Evolutionary conservation across 192 early-diverging fungal genomes (phyloP), one percentile per base, ranked within the genome.

Genomic region (Coemansia sp.): DNA sequence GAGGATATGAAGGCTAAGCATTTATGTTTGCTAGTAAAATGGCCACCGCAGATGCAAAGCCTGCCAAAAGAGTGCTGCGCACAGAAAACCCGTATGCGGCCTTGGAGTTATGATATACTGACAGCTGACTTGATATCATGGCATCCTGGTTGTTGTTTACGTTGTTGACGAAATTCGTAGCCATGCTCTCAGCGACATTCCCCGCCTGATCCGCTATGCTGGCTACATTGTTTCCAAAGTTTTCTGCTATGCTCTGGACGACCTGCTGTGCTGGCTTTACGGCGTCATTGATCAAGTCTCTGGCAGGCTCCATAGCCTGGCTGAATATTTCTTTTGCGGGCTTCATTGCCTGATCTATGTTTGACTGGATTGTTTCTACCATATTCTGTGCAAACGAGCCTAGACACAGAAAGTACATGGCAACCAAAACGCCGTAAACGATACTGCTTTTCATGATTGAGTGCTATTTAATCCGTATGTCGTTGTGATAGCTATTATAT

Each of bases 181-280:
- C 72, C 5, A 68, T 22, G 6, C 69, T 64, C 0, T 69, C 65
- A 1, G 62, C 68, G 47, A 32, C 54, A 36, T 61, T 56, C 7
- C 76, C 76, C 1, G 65, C 71, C 21, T 78, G 60, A 54, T 71
- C 69, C 2, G 66, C 69, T 9, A 68, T 12, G 16, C 72, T 74
- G 18, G 65, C 72, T 9, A 74, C 51, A 32, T 67, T 68, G 37
- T 65, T 26, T 37, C 65, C 77, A 3, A 68, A 12, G 41, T 58
- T 57, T 11, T 41, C 15, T 4, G 64, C 19, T 19, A 80, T 13
- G 39, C 49, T 60, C 8, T 61, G 57, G 8, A 65, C 77, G 5
- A 43, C 68, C 19, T 43, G 51, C n/a, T 68, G 66, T 39, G 63
- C 65, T 51, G 74, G 74, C 52, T 58, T 42, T 9, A 52, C 9